Percentiles rank a stretch among this genome's conserved stretches.
Conservation (phyloP, 805 yeast genomes). For the Starmera amethionina region DNA sequence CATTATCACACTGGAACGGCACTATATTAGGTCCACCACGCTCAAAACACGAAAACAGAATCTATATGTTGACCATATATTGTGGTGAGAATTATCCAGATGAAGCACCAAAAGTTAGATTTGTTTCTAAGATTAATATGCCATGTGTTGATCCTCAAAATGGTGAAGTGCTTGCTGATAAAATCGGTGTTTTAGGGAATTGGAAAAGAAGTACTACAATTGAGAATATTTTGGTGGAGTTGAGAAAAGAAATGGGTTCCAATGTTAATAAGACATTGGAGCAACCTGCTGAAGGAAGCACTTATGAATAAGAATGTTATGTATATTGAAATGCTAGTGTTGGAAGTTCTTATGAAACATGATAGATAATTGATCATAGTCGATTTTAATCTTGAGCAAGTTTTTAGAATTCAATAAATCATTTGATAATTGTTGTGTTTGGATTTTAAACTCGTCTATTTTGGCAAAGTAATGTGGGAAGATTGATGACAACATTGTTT, state of each 20-base stretch:
- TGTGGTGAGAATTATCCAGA: conserved; percentile 87
- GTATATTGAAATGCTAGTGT: not conserved
- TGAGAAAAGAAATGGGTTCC: conserved; percentile 85
- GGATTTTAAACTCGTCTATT: conserved; percentile 7
- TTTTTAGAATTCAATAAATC: conserved; percentile 5
- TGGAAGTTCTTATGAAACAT: not conserved
- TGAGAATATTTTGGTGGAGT: conserved; percentile 85
- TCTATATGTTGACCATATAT: conserved; percentile 70
- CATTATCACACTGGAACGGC: conserved; percentile 96
- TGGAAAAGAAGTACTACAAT: conserved; percentile 91
- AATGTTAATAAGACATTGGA: conserved; percentile 72
- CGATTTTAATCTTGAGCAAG: not conserved
- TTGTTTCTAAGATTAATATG: conserved; percentile 75
- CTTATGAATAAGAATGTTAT: conserved; percentile 25
- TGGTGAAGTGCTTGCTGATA: conserved; percentile 44
- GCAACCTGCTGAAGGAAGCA: conserved; percentile 88
- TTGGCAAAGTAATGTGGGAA: conserved; percentile 14
- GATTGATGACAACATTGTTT: conserved; percentile 3
- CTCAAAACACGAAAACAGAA: conserved; percentile 82
- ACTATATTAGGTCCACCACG: conserved; percentile 97
- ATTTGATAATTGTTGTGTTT: conserved; percentile 5
- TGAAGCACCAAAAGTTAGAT: conserved; percentile 73
- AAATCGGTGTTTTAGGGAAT: conserved; percentile 58
- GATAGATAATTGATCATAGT: not conserved
- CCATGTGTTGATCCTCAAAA: conserved; percentile 72